These are phyloP conservation scores for Penicillium fuscoglaucum DNA, from an alignment of 2,329 filamentous ascomycete species.

Conservation along the genomic window DNA sequence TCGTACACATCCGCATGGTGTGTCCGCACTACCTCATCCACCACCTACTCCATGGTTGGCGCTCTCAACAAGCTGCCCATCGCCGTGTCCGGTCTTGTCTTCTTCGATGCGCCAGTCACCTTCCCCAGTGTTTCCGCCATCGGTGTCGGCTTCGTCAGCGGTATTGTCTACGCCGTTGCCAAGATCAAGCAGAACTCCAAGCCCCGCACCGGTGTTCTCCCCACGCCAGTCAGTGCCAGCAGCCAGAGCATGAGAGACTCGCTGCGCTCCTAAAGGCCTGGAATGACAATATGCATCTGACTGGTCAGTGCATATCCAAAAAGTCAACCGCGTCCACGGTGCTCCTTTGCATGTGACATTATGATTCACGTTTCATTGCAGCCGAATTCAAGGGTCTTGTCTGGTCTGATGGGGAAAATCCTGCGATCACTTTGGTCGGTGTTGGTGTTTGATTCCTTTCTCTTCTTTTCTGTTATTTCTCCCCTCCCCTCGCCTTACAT, in stretches of 20 bases:
- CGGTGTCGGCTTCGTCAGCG: slow-evolving; percentile 83
- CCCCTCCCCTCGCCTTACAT: neutral
- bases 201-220: slow-evolving; percentile 67
- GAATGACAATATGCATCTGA: slow-evolving; percentile 9
- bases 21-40: slow-evolving; percentile 93
- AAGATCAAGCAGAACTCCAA: slow-evolving; percentile 77
- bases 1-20: slow-evolving; percentile 99
- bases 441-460: slow-evolving; percentile 27
- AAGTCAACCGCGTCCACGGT: slow-evolving; percentile 5
- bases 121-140: slow-evolving; percentile 91
- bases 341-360: slow-evolving; percentile 28
- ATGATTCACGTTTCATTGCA: slow-evolving; percentile 34
- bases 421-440: slow-evolving; percentile 22
- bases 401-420: slow-evolving; percentile 17
- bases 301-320: slow-evolving; percentile 13
- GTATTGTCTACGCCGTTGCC: slow-evolving; percentile 83
- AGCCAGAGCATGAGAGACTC: slow-evolving; percentile 87
- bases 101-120: slow-evolving; percentile 93
- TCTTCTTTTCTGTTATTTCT: slow-evolving; percentile 10
- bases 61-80: slow-evolving; percentile 98
- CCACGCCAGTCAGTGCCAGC: slow-evolving; percentile 80
- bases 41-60: slow-evolving; percentile 98
- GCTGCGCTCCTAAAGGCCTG: slow-evolving; percentile 61
- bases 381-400: slow-evolving; percentile 12
- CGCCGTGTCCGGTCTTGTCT: slow-evolving; percentile 85